Conservation (phyloP, 345 rosid species). For the Hibiscus mutabilis region DNA sequence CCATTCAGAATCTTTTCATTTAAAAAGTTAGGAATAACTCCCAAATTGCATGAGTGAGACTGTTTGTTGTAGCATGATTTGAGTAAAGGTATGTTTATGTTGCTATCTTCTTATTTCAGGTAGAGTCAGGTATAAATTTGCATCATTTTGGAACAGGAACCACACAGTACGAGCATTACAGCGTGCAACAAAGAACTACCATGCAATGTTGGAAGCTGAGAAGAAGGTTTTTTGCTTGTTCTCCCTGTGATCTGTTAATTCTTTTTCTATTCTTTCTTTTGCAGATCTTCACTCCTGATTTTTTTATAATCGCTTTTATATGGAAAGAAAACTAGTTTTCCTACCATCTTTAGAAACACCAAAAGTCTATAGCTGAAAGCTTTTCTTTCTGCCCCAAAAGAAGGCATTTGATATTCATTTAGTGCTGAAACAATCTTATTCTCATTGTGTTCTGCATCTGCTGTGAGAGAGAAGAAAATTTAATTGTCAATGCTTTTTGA, state of each 20-base stretch:
- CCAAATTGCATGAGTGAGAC: background rate
- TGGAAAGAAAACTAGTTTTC: background rate
- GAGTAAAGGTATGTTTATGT: background rate
- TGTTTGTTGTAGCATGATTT: background rate
- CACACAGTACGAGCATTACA: background rate
- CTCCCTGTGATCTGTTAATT: background rate
- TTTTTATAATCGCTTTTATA: background rate
- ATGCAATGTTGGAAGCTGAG: slow-evolving; percentile 70
- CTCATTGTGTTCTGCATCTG: background rate
- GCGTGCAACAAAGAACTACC: slow-evolving; percentile 22
- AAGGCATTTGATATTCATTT: background rate
- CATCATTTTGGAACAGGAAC: slow-evolving; percentile 1
- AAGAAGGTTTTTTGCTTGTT: slow-evolving; percentile 57
- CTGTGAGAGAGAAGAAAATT: background rate
- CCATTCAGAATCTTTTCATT: background rate
- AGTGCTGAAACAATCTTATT: background rate
- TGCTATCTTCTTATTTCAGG: background rate
- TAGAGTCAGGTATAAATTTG: slow-evolving; percentile 1
- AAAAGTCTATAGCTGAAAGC: background rate
- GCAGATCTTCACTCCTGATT: background rate
- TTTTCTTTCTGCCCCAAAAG: background rate
- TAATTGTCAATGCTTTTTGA: background rate
- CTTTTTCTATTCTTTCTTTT: background rate
- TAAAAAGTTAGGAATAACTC: background rate
- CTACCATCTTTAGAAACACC: background rate